Base-by-base conservation (phyloP, 129 eudicot species). In the Heracleum sosnowskyi region DNA sequence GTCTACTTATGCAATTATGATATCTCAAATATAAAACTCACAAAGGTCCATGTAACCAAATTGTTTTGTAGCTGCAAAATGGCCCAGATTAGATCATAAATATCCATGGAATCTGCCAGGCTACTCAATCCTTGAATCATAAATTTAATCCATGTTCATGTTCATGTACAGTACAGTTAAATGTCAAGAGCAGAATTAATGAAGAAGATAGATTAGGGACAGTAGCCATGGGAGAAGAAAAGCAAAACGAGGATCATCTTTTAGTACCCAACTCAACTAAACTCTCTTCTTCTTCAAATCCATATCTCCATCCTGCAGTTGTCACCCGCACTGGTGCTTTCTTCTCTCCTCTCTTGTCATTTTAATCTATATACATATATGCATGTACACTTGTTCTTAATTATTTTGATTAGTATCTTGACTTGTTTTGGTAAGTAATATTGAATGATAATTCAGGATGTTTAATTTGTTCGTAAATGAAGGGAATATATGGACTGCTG, bases 401-500 rank as follows among this genome's bases (percentile, higher is more conserved):
- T 24, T 24, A 2, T 4, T 11, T 10, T 12, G 7, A 22, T 24
- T 4, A 18, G 0, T 17, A 37, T 20, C 35, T 40, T 44, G 47
- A 73, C 13, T 29, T 22, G 35, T 17, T 11, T 8, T 73, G 6
- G 5, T 73, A 12, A 62, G 33, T 63, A 63, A 26, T 66, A 4
- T 74, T 44, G 12, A 37, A 5, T 28, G 17, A 44, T 28, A 4
- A 41, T 74, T 42, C 2, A 13, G 39, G 20, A 28, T 42, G 31
- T 15, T 74, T 16, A 2, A 6, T 24, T 44, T 22, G 33, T 60
- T 35, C 66, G 4, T 20, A n/a, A n/a, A 39, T 64, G 47, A 75
- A 90, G 98, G 98, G 75, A 88, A 81, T 31, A 44, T 80, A 82
- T 91, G 98, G 98, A 87, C 93, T 29, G 96, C 96, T 51, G 82